phyloP scores from a whole-genome alignment of 2,329 filamentous ascomycete genomes.

The Alternaria brassicicola region DNA sequence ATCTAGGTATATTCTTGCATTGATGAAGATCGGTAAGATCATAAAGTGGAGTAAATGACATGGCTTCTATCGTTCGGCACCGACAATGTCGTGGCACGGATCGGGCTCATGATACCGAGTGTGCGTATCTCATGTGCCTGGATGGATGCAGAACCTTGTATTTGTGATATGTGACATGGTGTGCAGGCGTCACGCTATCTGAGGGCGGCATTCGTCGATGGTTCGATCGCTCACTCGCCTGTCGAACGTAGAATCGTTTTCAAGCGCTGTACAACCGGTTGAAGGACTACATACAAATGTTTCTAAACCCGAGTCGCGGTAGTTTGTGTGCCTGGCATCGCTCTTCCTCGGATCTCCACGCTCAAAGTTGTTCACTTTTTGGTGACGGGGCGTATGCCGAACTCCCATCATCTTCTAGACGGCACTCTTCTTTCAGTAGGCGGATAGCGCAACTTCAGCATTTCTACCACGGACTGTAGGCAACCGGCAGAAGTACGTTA shows the following conservation, averaged over 20 bases:
- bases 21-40: background rate
- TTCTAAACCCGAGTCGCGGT: no score
- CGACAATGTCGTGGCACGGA: background rate
- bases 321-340: no score
- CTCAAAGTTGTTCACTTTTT: background rate
- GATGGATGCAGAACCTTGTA: background rate
- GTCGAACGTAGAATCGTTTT: background rate
- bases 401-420: background rate
- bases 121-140: background rate
- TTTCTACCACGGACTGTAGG: background rate
- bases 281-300: background rate
- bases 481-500: background rate
- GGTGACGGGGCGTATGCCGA: background rate
- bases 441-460: background rate
- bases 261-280: background rate
- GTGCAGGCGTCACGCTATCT: background rate
- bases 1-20: background rate
- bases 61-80: constrained; percentile 3
- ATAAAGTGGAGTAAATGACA: constrained; percentile 7
- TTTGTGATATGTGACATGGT: background rate
- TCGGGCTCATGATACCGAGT: constrained; percentile 8
- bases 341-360: background rate
- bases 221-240: background rate
- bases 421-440: background rate
- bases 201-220: background rate